phyloP scores from a whole-genome alignment of 179 eudicot species.

The Heliamphora pulchella region DNA sequence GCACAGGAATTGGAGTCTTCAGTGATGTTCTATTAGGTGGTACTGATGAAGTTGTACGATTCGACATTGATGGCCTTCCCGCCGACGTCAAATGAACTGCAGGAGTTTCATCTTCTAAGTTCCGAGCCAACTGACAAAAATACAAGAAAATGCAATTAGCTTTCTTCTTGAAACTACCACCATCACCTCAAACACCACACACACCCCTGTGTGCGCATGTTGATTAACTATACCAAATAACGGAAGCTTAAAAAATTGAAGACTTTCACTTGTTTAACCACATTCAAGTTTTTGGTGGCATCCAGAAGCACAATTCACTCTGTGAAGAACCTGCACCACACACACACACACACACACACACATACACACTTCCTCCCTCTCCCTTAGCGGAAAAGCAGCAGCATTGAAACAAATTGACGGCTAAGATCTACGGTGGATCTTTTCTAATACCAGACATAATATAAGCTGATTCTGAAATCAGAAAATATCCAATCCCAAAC shows the following conservation, averaged over 20 bases:
- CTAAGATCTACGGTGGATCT: neutral
- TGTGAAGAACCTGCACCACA: neutral
- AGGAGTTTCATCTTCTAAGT: slow-evolving; percentile 37
- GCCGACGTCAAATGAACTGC: slow-evolving; percentile 38
- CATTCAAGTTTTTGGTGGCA: neutral
- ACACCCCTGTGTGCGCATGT: too few species aligned
- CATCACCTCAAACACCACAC: neutral
- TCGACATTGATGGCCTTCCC: slow-evolving; percentile 43
- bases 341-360: too few species aligned
- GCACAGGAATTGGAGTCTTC: slow-evolving; percentile 58
- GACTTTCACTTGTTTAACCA: neutral
- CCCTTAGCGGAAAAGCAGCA: neutral
- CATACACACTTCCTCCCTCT: neutral
- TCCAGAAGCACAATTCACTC: neutral
- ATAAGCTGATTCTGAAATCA: neutral
- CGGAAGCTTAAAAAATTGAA: neutral
- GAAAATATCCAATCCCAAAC: neutral
- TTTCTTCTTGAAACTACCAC: neutral
- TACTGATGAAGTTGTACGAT: slow-evolving; percentile 25
- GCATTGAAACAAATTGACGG: neutral
- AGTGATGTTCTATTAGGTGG: slow-evolving; percentile 36
- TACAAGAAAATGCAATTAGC: slow-evolving; percentile 16
- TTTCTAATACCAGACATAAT: neutral
- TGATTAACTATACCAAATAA: neutral
- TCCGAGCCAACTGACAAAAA: slow-evolving; percentile 37